Evolutionary conservation across 306 rosid genomes (phyloP), one percentile per base, ranked within the genome.

Genomic region (Nissolia schottii): DNA sequence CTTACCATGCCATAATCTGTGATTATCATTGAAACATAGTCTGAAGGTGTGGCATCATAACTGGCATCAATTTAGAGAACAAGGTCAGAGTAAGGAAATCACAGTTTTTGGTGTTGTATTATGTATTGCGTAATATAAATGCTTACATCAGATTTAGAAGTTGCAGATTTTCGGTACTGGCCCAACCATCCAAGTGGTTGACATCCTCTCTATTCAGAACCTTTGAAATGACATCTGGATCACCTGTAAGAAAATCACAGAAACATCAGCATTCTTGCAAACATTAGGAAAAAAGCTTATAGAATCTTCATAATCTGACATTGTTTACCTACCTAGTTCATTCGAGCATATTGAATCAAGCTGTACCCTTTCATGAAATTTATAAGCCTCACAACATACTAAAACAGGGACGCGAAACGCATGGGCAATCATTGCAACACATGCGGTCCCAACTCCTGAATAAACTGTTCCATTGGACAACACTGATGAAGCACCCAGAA

Each of bases 401-500:
- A 83, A 37, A 69, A 83, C 87, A 28, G 82, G 84, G 43, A 83
- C 77, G 10, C 51, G 62, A 48, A 72, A 67, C 2, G 48, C 74
- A 67, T 80, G 84, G 57, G 87, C 87, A 67, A 83, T 74, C 87
- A 83, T 83, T 76, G 87, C 85, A 76, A 83, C 71, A 62, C 82
- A 72, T 20, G 87, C 87, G 62, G 87, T 80, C 24, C 87, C 87
- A 71, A 80, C 84, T 57, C 82, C 79, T 3, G 87, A 83, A 65
- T 83, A 83, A 38, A 83, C 87, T 35, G 84, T 83, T 46, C 85
- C 87, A 27, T 83, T 83, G 54, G 87, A 67, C 79, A 83, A 61
- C 55, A 83, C 84, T 4, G 84, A 73, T 15, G 88, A 84, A 64
- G 88, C 83, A 16, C 85, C 79, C 65, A 80, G 72, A 65, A 84